A percentile compares a stretch with the other conserved stretches of the same genome.
Evolutionary conservation across 176 grass and related monocot species (phyloP).

Genomic region (Hsuehochloa calcarea): DNA sequence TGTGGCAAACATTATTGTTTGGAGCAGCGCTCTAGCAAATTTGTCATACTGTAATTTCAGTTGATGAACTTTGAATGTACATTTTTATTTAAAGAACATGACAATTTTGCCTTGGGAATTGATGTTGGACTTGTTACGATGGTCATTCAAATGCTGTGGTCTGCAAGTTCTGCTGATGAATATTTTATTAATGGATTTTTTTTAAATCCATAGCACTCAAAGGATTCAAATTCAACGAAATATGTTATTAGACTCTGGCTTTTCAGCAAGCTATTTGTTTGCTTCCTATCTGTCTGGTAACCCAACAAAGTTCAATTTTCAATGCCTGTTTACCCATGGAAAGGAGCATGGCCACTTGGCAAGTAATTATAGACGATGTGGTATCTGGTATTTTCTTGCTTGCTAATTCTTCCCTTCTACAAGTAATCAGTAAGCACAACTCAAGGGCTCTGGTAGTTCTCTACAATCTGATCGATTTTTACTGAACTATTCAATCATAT

Average conservation of each 20-base stretch:
- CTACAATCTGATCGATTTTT: neutral
- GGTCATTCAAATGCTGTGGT: neutral
- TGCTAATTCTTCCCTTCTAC: neutral
- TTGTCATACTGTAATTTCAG: neutral
- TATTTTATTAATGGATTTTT: neutral
- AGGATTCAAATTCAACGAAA: neutral
- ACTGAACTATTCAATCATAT: neutral
- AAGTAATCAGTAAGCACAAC: neutral
- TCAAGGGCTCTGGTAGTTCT: neutral
- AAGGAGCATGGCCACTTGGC: neutral
- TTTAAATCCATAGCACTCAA: neutral
- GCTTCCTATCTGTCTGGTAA: neutral
- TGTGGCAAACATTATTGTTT: neutral
- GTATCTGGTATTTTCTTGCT: neutral
- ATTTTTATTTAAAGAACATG: neutral
- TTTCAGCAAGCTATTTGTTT: neutral
- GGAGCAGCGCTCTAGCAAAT: neutral
- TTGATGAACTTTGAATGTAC: neutral
- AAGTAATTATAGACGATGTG: neutral
- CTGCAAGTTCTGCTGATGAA: neutral
- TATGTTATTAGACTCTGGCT: neutral
- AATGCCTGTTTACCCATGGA: neutral
- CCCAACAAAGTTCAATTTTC: neutral
- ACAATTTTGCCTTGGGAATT: slow-evolving; percentile 4
- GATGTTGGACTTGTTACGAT: neutral